These are phyloP conservation scores for Myxozyma udenii DNA, from an alignment of 805 yeast species.

Conservation along the genomic window DNA sequence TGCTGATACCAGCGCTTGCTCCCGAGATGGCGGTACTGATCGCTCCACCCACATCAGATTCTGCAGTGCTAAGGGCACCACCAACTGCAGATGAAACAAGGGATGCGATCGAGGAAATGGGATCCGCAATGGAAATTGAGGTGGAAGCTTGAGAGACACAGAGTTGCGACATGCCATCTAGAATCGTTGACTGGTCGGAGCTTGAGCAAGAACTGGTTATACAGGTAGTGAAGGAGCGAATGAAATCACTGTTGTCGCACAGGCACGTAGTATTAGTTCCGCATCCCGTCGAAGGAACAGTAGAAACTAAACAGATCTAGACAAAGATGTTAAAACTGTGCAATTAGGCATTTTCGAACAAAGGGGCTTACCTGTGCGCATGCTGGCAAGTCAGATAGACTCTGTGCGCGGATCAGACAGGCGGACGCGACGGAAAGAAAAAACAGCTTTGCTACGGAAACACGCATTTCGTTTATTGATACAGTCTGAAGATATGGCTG, in stretches of 20 bases:
- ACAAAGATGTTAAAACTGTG: background rate
- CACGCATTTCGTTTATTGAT: too few species aligned
- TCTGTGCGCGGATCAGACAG: background rate
- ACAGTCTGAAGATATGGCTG: too few species aligned
- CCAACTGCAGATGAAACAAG: background rate
- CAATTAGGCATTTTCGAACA: background rate
- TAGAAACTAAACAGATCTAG: background rate
- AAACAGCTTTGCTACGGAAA: background rate
- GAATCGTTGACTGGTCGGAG: background rate
- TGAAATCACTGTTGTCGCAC: background rate
- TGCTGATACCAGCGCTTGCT: background rate
- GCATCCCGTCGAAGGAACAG: background rate
- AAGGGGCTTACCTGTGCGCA: background rate
- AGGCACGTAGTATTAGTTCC: background rate
- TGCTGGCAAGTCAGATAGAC: background rate
- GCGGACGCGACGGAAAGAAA: background rate
- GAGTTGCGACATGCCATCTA: background rate
- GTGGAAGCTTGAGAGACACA: background rate
- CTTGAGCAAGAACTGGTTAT: background rate
- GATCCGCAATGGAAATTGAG: background rate
- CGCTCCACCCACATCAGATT: conserved; percentile 1
- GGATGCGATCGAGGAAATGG: background rate
- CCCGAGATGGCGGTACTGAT: conserved; percentile 1
- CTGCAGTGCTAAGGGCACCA: background rate
- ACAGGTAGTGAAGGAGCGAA: background rate